Percentiles rank a stretch among this genome's conserved stretches.
Conservation (phyloP, 73 alveolate genomes). For the Paramecium tetraurelia region DNA sequence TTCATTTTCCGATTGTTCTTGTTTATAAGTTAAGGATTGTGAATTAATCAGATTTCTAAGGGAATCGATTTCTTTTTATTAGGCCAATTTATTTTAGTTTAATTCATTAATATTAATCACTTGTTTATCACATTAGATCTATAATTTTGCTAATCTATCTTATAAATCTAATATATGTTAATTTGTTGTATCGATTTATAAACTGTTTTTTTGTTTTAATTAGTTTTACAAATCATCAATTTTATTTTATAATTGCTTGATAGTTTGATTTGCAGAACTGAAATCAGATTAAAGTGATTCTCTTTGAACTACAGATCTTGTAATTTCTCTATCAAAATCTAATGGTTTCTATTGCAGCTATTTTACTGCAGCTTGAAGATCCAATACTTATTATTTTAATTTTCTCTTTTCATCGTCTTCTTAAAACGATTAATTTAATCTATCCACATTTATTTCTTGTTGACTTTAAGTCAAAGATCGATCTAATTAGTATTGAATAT, state of each 20-base stretch:
- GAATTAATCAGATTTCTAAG: background rate
- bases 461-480: background rate
- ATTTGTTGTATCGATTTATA: background rate
- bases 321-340: background rate
- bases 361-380: background rate
- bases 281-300: background rate
- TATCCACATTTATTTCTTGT: background rate
- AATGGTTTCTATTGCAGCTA: background rate
- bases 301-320: background rate
- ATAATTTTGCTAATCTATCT: background rate
- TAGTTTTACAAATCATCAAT: background rate
- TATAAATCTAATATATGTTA: background rate
- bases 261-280: background rate
- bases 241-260: background rate
- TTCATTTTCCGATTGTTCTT: background rate
- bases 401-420: constrained; percentile 6
- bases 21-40: background rate
- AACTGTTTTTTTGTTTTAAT: background rate
- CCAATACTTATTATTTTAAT: background rate
- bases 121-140: background rate
- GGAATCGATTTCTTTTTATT: background rate
- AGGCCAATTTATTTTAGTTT: background rate
- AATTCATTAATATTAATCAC: background rate
- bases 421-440: background rate
- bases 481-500: background rate